phyloP scores from a whole-genome alignment of 1,139 yeast species.

The Hanseniaspora uvarum region DNA sequence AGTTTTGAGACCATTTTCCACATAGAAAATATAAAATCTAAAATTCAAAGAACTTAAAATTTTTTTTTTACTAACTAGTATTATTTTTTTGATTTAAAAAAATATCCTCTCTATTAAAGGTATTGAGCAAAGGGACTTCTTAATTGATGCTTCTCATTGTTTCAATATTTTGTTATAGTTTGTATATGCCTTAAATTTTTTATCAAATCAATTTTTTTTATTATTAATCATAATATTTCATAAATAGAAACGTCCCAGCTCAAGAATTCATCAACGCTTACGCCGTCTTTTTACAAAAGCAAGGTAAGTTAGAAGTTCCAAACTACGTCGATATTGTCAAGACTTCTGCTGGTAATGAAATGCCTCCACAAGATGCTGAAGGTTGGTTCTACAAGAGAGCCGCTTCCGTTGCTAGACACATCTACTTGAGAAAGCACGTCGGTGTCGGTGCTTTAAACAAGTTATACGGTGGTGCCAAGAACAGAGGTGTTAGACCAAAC shows the following conservation, averaged over 20 bases:
- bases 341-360: slow-evolving; percentile 98
- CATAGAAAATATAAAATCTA: slow-evolving; percentile 1
- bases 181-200: background rate
- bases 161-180: background rate
- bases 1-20: slow-evolving; percentile 13
- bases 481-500: slow-evolving; percentile 99
- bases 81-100: slow-evolving; percentile 16
- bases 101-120: slow-evolving; percentile 4
- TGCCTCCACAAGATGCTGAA: slow-evolving; percentile 99
- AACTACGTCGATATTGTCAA: slow-evolving; percentile 99
- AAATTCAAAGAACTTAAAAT: slow-evolving; percentile 12
- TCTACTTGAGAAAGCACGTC: slow-evolving; percentile 98
- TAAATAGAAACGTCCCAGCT: slow-evolving; percentile 96
- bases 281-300: slow-evolving; percentile 99
- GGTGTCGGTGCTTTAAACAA: slow-evolving; percentile 99
- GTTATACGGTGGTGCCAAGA: slow-evolving; percentile 97
- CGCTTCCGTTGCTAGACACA: slow-evolving; percentile 99
- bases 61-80: slow-evolving; percentile 18
- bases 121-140: background rate
- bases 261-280: slow-evolving; percentile 99
- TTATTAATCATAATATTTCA: slow-evolving; percentile 26
- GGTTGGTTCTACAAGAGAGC: slow-evolving; percentile 99
- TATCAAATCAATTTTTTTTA: slow-evolving; percentile 27
- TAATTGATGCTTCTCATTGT: background rate
- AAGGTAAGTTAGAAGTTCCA: slow-evolving; percentile 99